A percentile compares a stretch with the other conserved stretches of the same genome.
Evolutionary conservation across 2,329 filamentous ascomycete species (phyloP).

Genomic region (Tolypocladium album): DNA sequence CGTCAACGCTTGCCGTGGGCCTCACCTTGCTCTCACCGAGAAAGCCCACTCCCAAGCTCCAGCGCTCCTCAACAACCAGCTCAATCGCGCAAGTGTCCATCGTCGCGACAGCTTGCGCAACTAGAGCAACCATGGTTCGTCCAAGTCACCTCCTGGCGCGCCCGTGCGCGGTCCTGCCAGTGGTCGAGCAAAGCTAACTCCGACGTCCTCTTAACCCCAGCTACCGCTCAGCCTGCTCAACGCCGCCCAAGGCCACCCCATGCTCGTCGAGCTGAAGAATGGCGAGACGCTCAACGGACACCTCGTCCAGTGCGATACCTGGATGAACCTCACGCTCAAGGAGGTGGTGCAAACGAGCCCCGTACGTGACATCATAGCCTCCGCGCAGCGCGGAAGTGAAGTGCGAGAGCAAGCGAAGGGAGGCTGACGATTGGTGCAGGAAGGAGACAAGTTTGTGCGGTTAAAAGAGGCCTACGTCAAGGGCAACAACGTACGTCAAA

Average conservation of each 20-base stretch:
- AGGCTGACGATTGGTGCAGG: constrained; percentile 30
- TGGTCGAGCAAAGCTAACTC: constrained; percentile 9
- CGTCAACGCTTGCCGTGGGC: constrained; percentile 7
- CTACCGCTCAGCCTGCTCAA: constrained; percentile 75
- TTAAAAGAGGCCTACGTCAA: constrained; percentile 92
- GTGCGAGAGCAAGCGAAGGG: not conserved
- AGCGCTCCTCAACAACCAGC: not conserved
- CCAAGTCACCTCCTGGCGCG: not conserved
- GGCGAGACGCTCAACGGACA: constrained; percentile 96
- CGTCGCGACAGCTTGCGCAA: not conserved
- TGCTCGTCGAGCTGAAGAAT: constrained; percentile 95
- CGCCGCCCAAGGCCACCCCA: constrained; percentile 92
- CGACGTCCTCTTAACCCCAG: constrained; percentile 26
- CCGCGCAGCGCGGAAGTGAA: not conserved
- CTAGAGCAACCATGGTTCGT: not conserved
- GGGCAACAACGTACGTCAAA: constrained; percentile 76
- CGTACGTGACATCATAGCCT: constrained; percentile 28
- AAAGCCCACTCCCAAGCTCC: not conserved
- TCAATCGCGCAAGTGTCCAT: not conserved
- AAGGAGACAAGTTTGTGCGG: constrained; percentile 88
- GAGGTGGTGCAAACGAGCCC: constrained; percentile 95
- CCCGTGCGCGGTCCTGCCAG: not conserved
- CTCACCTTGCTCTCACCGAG: constrained; percentile 8
- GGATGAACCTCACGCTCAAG: constrained; percentile 98
- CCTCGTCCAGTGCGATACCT: constrained; percentile 93